Evolutionary conservation across 192 early-diverging fungal species (phyloP), one percentile per base, ranked within the genome.

Genomic region (Coemansia guatemalensis): DNA sequence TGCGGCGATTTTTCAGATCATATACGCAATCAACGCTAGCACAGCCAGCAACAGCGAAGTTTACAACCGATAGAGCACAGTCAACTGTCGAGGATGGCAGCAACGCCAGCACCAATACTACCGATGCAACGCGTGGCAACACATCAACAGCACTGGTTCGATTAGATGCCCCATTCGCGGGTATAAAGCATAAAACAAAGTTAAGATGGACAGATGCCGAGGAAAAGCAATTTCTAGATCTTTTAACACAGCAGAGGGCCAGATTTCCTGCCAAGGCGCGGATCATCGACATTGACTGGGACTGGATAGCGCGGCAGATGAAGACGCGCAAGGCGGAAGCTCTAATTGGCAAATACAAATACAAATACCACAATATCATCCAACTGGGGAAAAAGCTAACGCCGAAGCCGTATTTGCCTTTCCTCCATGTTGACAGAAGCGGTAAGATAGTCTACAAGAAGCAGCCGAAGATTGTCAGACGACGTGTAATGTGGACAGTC

Each of bases 401-500:
- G 21, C 21, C 14, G 5, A 53, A 23, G 20, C 0, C 1, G 4
- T 12, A 17, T 44, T 3, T 44, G 39, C 39, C 39, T 3, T 44
- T 44, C 14, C 39, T 23, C 24, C 32, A 8, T n/a, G 14, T 29
- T 22, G 7, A 6, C 53, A 20, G 5, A 44, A 41, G 12, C 11
- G 59, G 47, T 21, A 30, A 49, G 1, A 50, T 29, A n/a, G 25
- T 9, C 5, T 5, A 17, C 44, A 21, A 21, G 1, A 25, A 20
- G 4, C 14, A 9, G 2, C 7, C 48, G 18, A 29, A 48, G 5
- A 50, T 21, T 20, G 0, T 35, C 11, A 50, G 5, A 11, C 39
- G 39, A 30, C 27, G 44, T 22, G 50, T 23, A 22, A 21, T 48
- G 48, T 76, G 74, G 74, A 51, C 74, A 20, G 24, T 49, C 1